These are phyloP conservation scores for Arthrobotrys sphaeroides DNA, from an alignment of 2,329 filamentous ascomycete genomes.

Conservation along the genomic window DNA sequence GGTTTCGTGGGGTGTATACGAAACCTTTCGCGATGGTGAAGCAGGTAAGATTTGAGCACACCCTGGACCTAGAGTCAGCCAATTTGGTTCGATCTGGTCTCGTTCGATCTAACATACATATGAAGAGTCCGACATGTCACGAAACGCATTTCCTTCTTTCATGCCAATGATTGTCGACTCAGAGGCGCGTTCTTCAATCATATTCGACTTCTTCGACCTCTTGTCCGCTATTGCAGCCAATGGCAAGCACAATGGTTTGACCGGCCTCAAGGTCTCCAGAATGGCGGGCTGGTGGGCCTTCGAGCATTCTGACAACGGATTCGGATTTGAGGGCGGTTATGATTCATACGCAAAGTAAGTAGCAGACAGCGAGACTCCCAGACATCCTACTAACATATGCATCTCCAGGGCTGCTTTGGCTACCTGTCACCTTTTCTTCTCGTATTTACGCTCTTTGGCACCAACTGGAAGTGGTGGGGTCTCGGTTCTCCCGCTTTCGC, in stretches of 20 bases:
- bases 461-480: conserved; percentile 81
- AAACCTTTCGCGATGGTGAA: conserved; percentile 94
- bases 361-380: not conserved
- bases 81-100: too few species aligned
- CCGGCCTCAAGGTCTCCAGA: conserved; percentile 89
- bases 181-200: conserved; percentile 83
- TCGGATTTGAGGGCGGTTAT: conserved; percentile 94
- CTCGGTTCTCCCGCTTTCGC: conserved; percentile 83
- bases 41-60: conserved; percentile 71
- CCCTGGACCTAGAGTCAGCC: not conserved
- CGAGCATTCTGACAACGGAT: conserved; percentile 84
- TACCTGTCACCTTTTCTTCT: conserved; percentile 96
- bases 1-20: conserved; percentile 96
- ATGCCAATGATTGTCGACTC: conserved; percentile 93
- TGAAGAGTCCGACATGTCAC: conserved; percentile 86
- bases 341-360: conserved; percentile 82
- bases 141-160: conserved; percentile 94
- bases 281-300: conserved; percentile 99
- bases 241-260: conserved; percentile 90
- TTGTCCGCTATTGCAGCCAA: conserved; percentile 90
- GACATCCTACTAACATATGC: not conserved
- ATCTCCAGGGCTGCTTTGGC: conserved; percentile 86
- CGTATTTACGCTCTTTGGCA: conserved; percentile 87
- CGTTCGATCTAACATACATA: conserved; percentile 40
- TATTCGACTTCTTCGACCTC: conserved; percentile 96